Evolutionary conservation across 2,329 filamentous ascomycete genomes (phyloP).

Genomic region (Fusarium dimerum): DNA sequence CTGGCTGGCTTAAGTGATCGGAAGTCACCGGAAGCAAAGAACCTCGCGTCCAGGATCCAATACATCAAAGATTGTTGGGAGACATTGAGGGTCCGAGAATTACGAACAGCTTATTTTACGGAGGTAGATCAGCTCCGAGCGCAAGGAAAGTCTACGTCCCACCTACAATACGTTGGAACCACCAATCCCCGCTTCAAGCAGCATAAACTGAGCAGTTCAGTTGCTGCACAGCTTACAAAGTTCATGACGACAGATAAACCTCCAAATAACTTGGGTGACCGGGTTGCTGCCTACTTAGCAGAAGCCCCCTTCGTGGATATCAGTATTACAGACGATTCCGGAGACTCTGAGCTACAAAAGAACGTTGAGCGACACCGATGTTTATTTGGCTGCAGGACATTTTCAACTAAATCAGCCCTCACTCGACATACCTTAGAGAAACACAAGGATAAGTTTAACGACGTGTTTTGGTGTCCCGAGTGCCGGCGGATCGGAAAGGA

Average conservation of each 20-base stretch:
- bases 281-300: background rate
- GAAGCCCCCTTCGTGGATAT: background rate
- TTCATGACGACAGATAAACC: background rate
- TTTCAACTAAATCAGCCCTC: background rate
- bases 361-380: background rate
- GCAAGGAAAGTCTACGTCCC: background rate
- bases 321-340: background rate
- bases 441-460: background rate
- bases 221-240: background rate
- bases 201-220: background rate
- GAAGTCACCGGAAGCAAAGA: background rate
- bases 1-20: background rate
- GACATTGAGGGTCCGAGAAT: background rate
- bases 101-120: background rate
- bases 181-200: background rate
- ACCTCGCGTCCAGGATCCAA: background rate
- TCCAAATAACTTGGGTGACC: background rate
- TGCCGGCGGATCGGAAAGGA: background rate
- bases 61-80: background rate
- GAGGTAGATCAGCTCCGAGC: background rate
- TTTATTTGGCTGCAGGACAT: background rate
- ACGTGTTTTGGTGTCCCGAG: background rate
- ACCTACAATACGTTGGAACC: background rate
- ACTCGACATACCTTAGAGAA: background rate
- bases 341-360: background rate